A percentile compares a stretch with the other conserved stretches of the same genome.
Evolutionary conservation across 495 filamentous ascomycete species (phyloP).

Genomic region (Tuber borchii): DNA sequence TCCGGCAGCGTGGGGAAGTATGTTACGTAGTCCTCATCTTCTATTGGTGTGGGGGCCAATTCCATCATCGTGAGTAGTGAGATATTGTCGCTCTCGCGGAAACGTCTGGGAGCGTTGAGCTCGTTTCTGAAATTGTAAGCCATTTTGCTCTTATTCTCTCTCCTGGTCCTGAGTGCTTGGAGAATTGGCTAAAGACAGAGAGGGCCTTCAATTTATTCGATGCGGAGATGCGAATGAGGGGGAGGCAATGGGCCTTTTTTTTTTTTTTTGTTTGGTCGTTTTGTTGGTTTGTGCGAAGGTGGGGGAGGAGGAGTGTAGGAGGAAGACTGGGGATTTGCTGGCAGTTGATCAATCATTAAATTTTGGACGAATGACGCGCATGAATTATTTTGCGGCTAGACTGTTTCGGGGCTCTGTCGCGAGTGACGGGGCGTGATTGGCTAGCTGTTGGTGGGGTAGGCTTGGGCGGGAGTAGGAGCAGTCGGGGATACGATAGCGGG

Average conservation of each 20-base stretch:
- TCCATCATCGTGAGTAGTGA: conserved; percentile 62
- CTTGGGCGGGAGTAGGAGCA: no score
- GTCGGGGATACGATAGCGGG: not conserved
- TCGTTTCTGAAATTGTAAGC: conserved; percentile 2
- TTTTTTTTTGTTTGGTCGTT: not conserved
- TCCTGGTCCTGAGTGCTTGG: not conserved
- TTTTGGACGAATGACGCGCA: not conserved
- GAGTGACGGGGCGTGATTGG: not conserved
- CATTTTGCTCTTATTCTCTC: not conserved
- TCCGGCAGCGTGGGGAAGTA: conserved; percentile 46
- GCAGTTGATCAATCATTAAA: not conserved
- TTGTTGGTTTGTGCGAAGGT: not conserved
- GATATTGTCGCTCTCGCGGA: conserved; percentile 37
- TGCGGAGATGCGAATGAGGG: not conserved
- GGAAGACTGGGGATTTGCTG: not conserved
- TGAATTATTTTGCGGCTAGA: not conserved
- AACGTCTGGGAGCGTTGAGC: conserved; percentile 9
- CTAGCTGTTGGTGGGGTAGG: not conserved
- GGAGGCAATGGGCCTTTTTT: not conserved
- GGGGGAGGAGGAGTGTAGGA: not conserved
- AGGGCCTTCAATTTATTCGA: conserved; percentile 3
- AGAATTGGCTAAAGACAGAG: not conserved
- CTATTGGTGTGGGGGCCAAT: conserved; percentile 75
- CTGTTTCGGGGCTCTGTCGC: not conserved
- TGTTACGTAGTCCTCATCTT: conserved; percentile 55